Evolutionary conservation across 495 filamentous ascomycete species (phyloP).

Genomic region (Penicillium arizonense): DNA sequence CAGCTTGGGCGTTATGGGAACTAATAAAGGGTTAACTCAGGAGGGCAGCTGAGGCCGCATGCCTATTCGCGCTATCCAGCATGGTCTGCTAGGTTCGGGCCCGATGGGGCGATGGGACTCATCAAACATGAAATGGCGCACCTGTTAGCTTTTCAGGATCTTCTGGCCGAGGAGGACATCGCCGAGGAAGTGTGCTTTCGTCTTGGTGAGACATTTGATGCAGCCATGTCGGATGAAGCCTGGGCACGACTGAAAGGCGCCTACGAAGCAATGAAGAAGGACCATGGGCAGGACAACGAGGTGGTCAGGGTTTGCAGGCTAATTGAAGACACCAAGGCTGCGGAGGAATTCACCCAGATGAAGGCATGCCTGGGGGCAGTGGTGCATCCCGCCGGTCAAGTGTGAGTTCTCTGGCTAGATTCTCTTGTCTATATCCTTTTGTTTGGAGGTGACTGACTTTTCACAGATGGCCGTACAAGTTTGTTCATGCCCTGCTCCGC

Average conservation of each 20-base stretch:
- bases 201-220: slow-evolving; percentile 1
- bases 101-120: not conserved
- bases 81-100: not conserved
- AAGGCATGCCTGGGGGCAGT: not conserved
- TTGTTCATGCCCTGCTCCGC: slow-evolving; percentile 1
- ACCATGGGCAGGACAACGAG: not conserved
- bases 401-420: not conserved
- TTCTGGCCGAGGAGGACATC: not conserved
- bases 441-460: not conserved
- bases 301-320: not conserved
- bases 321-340: not conserved
- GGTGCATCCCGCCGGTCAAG: not conserved
- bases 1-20: not conserved
- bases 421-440: not conserved
- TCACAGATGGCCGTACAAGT: not conserved
- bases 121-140: slow-evolving; percentile 1
- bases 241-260: not conserved
- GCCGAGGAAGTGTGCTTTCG: not conserved
- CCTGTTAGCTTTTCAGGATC: not conserved
- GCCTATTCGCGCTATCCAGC: not conserved
- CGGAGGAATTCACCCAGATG: not conserved
- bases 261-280: not conserved
- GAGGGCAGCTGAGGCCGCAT: not conserved
- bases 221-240: slow-evolving; percentile 1
- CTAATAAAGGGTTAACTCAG: not conserved